Base-by-base conservation (phyloP, 2,329 filamentous ascomycete genomes). In the Cercospora sp. region DNA sequence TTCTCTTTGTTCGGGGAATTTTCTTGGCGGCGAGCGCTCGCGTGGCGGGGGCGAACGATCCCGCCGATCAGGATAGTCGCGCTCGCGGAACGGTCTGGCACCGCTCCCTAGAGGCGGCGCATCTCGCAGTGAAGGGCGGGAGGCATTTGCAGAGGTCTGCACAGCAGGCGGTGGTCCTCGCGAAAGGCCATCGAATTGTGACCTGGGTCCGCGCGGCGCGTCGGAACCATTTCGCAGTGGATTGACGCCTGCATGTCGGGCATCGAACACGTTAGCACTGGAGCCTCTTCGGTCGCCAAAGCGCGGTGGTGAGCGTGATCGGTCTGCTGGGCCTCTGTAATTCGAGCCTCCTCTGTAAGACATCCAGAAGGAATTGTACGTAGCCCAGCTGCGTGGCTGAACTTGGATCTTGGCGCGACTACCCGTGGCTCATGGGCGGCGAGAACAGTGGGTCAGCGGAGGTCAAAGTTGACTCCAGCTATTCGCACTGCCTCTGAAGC, bases 201-300 rank as follows among this genome's bases (percentile, higher is more conserved):
- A 92, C 79, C 94, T 93, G 10, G 93, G 93, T 0, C 91, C 93
- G 66, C 93, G 87, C 3, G 93, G 93, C 1, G 91, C 90, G 71
- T 96, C 92, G 57, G 72, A 69, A 32, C 72, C 74, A 59, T 66
- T 71, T 63, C 75, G 73, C 34, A 68, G 63, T 21, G 73, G 71
- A 24, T 64, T 66, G 21, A 72, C 71, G 28, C 71, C 72, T 30
- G 70, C 63, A 62, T 76, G 72, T 69, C 77, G 70, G 37, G 66
- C 69, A 62, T 76, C 75, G 57, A 76, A 77, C 24, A 71, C 70
- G 61, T 70, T 73, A 63, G 84, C 83, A 2, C 85, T 87, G n/a
- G 89, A 89, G 61, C 90, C 87, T 66, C 92, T 87, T 69, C 90
- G 86, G 77, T 94, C 91, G 71, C 85, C 43, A 55, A 92, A 92